Evolutionary conservation across 164 flowering plant species (phyloP), one percentile per base, ranked within the genome.

Genomic region (Aristolochia californica): DNA sequence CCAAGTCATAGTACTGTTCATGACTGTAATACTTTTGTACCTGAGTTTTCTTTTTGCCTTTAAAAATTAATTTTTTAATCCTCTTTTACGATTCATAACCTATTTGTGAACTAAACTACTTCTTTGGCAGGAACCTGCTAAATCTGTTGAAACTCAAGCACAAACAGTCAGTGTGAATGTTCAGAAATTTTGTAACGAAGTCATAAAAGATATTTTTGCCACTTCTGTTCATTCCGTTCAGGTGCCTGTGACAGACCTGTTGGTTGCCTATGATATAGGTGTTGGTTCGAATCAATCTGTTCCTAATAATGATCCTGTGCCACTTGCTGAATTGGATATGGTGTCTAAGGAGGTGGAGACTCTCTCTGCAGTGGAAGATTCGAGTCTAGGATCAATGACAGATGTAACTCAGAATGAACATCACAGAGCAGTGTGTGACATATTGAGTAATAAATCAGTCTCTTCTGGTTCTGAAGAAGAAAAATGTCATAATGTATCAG

Each of bases 71-170:
- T 47, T 7, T 14, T n/a, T 14, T 47, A 14, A 4, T 23, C 26
- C 15, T 22, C 27, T 22, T 12, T 8, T 22, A 14, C 13, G 4
- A 8, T 50, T 50, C 9, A 0, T 50, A 11, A 23, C 1, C n/a
- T n/a, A 22, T 50, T 51, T 17, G 16, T 24, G 9, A 17, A 53
- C 27, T 23, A 44, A 34, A 21, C 5, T 53, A 43, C 38, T 48
- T 17, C 14, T 53, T 61, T 27, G 40, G 51, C 77, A 89, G 97
- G 95, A 89, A 34, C 77, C 87, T 9, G 71, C 75, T 12, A 80
- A 77, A 56, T 83, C 69, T 70, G 82, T 83, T 44, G 95, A 89
- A 62, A 78, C 68, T 70, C 91, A 84, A 65, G 83, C 78, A 53
- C 83, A 83, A 60, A 79, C 73, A 10, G 91, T 85, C 51, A 83